Base-by-base conservation (phyloP, 2,329 filamentous ascomycete species). In the Colletotrichum sp. region DNA sequence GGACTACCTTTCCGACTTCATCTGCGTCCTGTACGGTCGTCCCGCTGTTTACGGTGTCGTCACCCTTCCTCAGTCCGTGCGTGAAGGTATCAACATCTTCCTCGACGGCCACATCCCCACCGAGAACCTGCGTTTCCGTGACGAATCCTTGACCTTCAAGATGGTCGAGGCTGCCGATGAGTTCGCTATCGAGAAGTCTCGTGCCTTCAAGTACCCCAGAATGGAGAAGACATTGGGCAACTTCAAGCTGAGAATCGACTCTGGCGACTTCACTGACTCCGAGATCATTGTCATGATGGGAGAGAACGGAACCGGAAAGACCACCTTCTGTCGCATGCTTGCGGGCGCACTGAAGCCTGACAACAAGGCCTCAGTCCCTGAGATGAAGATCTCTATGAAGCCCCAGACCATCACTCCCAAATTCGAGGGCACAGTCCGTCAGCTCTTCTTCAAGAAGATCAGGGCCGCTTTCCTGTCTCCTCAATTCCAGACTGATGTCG, bases 271-370 rank as follows among this genome's bases (percentile, higher is more conserved):
- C 83, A 98, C 97, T 24, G 96, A 99, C 84, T 99, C 97, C 1
- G 97, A 99, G 83, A 99, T 99, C 79, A 92, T 99, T 72, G 97
- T 99, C 85, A 98, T 99, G 95, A 98, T 99, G 97, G 97, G 97
- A 78, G 96, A 98, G 88, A 99, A 99, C 86, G 97, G 97, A 86
- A 99, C 97, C 43, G 97, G 97, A 84, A 98, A 99, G 90, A 99
- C 97, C 2, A 99, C 97, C 7, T 99, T 99, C 90, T 98, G 96
- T 89, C 95, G 93, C 82, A 93, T 99, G 87, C 90, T 99, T 78
- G 97, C 97, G 72, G 97, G 97, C 82, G 95, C 94, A 51, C 90
- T 98, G 79, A 96, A 98, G 87, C 97, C 97, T 11, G 97, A 99
- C 80, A 92, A 90, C 79, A 92, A 89, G 77, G 88, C 91, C 79